These are phyloP conservation scores for Erythrophleum fordii DNA, from an alignment of 306 rosid genomes.

Conservation along the genomic window DNA sequence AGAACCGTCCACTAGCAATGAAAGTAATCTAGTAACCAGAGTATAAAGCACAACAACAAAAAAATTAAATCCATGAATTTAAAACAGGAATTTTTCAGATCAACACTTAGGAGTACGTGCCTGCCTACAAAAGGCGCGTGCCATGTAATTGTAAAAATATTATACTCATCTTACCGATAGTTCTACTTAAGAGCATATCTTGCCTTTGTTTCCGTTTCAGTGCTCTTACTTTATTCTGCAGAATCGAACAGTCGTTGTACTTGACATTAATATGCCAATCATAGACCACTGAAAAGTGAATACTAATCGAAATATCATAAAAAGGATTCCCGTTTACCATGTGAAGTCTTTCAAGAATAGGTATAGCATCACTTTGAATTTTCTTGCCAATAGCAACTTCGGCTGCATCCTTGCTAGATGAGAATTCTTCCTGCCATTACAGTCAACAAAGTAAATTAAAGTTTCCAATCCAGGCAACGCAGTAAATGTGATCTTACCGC, in stretches of 20 bases:
- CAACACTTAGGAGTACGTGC: background rate
- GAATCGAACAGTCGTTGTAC: constrained; percentile 19
- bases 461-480: constrained; percentile 7
- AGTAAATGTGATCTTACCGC: constrained; percentile 54
- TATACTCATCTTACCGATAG: constrained; percentile 54
- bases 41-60: no score
- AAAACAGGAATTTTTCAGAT: background rate
- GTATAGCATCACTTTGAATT: constrained; percentile 70
- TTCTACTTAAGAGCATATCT: constrained; percentile 49
- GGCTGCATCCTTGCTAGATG: background rate
- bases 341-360: constrained; percentile 67
- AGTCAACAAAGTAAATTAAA: constrained; percentile 30
- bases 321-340: constrained; percentile 50
- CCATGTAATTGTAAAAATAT: constrained; percentile 5
- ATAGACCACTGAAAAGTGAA: constrained; percentile 5
- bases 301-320: constrained; percentile 18
- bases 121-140: constrained; percentile 8
- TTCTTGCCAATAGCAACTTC: constrained; percentile 53
- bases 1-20: background rate
- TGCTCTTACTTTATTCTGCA: constrained; percentile 68
- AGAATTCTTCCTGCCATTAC: constrained; percentile 65
- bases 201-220: constrained; percentile 58
- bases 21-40: background rate
- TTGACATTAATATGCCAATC: constrained; percentile 14
- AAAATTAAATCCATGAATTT: background rate